These are phyloP conservation scores for Paramecium pentaurelia DNA, from an alignment of 73 alveolate species.

Conservation along the genomic window DNA sequence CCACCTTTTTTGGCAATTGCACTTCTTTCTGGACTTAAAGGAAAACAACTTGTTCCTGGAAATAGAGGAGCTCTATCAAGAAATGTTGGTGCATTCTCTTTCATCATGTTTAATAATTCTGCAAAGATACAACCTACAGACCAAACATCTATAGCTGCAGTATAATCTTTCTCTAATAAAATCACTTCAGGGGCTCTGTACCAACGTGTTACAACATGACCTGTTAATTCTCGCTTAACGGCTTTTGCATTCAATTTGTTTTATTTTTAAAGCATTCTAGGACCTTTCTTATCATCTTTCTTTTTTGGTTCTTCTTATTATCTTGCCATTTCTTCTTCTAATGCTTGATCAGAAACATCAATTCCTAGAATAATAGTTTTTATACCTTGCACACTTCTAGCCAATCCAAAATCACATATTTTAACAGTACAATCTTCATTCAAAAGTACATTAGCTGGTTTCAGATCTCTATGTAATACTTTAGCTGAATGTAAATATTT, in stretches of 20 bases:
- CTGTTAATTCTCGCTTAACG: slow-evolving; percentile 81
- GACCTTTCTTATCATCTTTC: slow-evolving; percentile 27
- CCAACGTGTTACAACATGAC: slow-evolving; percentile 99
- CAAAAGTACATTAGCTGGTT: slow-evolving; percentile 92
- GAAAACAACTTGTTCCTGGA: slow-evolving; percentile 99
- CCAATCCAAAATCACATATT: slow-evolving; percentile 94
- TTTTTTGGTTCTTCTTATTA: slow-evolving; percentile 2
- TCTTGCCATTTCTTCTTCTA: slow-evolving; percentile 18
- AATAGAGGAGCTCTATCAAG: slow-evolving; percentile 96
- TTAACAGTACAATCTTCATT: slow-evolving; percentile 89
- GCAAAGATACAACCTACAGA: slow-evolving; percentile 97
- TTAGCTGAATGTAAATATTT: slow-evolving; percentile 87
- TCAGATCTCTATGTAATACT: slow-evolving; percentile 91
- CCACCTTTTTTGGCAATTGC: slow-evolving; percentile 81
- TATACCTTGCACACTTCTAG: slow-evolving; percentile 65
- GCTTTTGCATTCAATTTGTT: slow-evolving; percentile 48
- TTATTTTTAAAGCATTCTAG: slow-evolving; percentile 34
- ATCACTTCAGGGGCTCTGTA: slow-evolving; percentile 99
- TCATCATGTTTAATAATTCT: slow-evolving; percentile 96
- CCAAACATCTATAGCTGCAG: slow-evolving; percentile 96
- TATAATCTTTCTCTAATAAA: slow-evolving; percentile 93
- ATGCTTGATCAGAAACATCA: slow-evolving; percentile 28
- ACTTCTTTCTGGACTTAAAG: slow-evolving; percentile 93
- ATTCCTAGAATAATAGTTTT: slow-evolving; percentile 5
- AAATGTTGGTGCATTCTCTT: slow-evolving; percentile 89